Base-by-base conservation (phyloP, 495 filamentous ascomycete species). In the Cetradonia linearis region DNA sequence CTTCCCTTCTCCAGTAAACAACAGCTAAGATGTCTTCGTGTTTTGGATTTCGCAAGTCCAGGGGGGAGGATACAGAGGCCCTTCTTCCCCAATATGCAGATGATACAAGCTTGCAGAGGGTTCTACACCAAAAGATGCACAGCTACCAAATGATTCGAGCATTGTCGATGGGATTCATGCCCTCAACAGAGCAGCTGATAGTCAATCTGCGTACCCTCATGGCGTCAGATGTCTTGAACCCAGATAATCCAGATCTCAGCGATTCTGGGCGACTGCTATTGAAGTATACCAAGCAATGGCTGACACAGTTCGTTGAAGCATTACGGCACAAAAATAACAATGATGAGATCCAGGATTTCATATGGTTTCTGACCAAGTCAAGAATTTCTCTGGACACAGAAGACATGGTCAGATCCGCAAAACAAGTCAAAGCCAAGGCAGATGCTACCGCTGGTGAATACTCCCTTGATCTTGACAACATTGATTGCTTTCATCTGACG, bases 111-210 rank as follows among this genome's bases (percentile, higher is more conserved):
- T 76, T 89, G 54, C 89, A 96, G 76, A 78, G 85, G 36, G 74
- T 78, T 55, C 75, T 91, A 47, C 88, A 91, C 67, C 82, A 87
- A 69, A 96, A 95, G 74, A 78, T 96, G 60, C 92, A 95, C 72
- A 84, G 83, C 58, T 96, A 95, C 69, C 90, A 95, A 74, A 93
- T 95, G 88, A 63, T 88, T 33, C 81, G 88, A 49, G 92, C 92
- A 61, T 70, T 97, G 18, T 80, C 81, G 18, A 83, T 90, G 63
- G 92, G 92, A 2, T 96, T 85, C 72, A 90, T 96, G 86, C 92
- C 92, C 28, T 89, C 87, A 3, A 96, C 85, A 10, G 89, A 95
- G 63, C 92, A 97, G 68, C 63, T 78, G 61, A 86, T 90, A 67
- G 74, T 84, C 70, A 93, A 95, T 66, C 77, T 97, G 2, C 83